Evolutionary conservation across 257 asterid species (phyloP).

Genomic region (Fraxinus americana): DNA sequence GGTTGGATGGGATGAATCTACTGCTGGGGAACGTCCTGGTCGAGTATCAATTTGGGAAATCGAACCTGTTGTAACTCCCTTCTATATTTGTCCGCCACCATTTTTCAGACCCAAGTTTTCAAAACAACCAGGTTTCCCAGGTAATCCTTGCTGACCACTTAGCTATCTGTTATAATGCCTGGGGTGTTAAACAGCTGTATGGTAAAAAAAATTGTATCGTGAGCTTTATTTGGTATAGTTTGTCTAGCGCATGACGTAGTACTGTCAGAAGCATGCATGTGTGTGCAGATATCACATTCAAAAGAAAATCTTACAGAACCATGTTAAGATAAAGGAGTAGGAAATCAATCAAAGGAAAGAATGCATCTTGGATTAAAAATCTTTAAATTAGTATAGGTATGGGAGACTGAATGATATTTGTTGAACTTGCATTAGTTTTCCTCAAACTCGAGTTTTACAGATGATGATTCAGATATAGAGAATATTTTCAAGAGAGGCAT

Average conservation of each 20-base stretch:
- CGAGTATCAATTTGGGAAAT: conserved; percentile 94
- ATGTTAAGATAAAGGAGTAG: background rate
- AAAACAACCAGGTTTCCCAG: conserved; percentile 73
- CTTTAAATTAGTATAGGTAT: background rate
- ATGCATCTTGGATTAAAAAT: background rate
- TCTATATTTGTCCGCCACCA: conserved; percentile 93
- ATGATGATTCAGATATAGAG: conserved; percentile 74
- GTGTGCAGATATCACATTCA: background rate
- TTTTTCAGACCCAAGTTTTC: conserved; percentile 87
- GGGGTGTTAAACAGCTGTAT: background rate
- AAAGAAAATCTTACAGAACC: background rate
- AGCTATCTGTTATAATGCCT: background rate
- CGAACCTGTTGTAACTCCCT: conserved; percentile 95
- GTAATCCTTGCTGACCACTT: conserved; percentile 35
- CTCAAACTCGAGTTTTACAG: conserved; percentile 34
- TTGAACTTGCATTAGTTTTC: background rate
- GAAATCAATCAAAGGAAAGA: background rate
- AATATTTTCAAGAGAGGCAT: conserved; percentile 69
- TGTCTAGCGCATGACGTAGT: background rate
- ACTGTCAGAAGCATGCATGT: background rate
- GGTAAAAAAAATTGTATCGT: background rate
- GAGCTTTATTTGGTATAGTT: background rate
- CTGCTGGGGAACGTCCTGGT: conserved; percentile 93
- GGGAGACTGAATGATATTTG: background rate
- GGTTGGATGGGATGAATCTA: conserved; percentile 99